phyloP scores from a whole-genome alignment of 2,329 filamentous ascomycete species.

The Penicillium paneum region DNA sequence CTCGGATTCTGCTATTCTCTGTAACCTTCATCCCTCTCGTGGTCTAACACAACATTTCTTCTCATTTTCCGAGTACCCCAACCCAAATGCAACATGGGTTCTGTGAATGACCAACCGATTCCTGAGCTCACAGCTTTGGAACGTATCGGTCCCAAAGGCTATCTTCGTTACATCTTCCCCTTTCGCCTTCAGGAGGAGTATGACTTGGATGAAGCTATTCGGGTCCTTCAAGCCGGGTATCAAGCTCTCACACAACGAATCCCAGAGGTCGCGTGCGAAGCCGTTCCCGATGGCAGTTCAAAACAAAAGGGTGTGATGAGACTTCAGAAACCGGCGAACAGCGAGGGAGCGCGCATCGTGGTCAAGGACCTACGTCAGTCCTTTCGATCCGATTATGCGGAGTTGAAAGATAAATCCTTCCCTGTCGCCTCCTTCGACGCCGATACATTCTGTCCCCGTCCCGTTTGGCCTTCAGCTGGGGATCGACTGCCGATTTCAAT shows the following conservation, averaged over 20 bases:
- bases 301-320: constrained; percentile 35
- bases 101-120: background rate
- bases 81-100: background rate
- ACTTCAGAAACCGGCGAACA: constrained; percentile 15
- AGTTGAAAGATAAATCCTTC: constrained; percentile 39
- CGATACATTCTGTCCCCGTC: constrained; percentile 32
- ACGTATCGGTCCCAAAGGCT: constrained; percentile 37
- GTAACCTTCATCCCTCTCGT: background rate
- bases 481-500: constrained; percentile 39
- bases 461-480: constrained; percentile 33
- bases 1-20: background rate
- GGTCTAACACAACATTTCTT: background rate
- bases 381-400: constrained; percentile 37
- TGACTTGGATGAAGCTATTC: constrained; percentile 18
- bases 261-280: constrained; percentile 33
- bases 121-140: constrained; percentile 28
- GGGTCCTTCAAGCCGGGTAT: constrained; percentile 24
- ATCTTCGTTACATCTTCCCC: constrained; percentile 36
- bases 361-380: constrained; percentile 45
- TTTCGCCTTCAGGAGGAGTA: constrained; percentile 35
- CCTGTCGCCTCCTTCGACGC: constrained; percentile 52
- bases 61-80: background rate
- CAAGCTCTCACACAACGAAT: constrained; percentile 29
- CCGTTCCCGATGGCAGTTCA: constrained; percentile 29
- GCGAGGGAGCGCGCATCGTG: constrained; percentile 29